These are phyloP conservation scores for Cladosporium halotolerans DNA, from an alignment of 2,329 filamentous ascomycete species.

Conservation along the genomic window DNA sequence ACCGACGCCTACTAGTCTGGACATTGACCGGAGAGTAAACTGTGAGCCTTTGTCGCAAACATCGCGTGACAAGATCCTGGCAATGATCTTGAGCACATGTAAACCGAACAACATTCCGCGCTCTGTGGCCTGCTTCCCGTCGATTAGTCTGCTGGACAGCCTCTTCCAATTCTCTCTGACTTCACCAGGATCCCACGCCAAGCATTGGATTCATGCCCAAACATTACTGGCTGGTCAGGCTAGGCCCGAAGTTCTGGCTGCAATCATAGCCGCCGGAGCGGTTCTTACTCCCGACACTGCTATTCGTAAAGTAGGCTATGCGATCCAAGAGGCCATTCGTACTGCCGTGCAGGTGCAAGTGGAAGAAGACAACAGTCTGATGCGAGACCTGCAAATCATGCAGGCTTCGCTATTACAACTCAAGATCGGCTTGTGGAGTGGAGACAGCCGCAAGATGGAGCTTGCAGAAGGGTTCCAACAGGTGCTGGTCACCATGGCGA, in stretches of 20 bases:
- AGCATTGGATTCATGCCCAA: slow-evolving; percentile 56
- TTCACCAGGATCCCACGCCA: slow-evolving; percentile 50
- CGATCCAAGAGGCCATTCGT: slow-evolving; percentile 44
- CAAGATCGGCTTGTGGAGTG: slow-evolving; percentile 53
- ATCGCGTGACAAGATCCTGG: slow-evolving; percentile 55
- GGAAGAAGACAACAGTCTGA: slow-evolving; percentile 45
- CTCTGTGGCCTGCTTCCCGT: slow-evolving; percentile 57
- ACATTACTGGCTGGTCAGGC: slow-evolving; percentile 52
- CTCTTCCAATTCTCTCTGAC: slow-evolving; percentile 57
- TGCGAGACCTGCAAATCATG: slow-evolving; percentile 47
- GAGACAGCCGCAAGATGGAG: slow-evolving; percentile 54
- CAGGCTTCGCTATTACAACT: slow-evolving; percentile 47
- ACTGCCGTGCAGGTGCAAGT: slow-evolving; percentile 36
- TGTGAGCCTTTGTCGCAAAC: slow-evolving; percentile 36
- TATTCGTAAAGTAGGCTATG: slow-evolving; percentile 55
- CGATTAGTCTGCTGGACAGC: slow-evolving; percentile 54
- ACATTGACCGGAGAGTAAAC: slow-evolving; percentile 36
- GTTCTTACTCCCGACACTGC: slow-evolving; percentile 52
- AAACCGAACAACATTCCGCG: slow-evolving; percentile 44
- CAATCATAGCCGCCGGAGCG: slow-evolving; percentile 56
- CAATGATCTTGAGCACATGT: slow-evolving; percentile 56
- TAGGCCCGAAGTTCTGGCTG: slow-evolving; percentile 54
- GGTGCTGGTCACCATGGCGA: slow-evolving; percentile 48
- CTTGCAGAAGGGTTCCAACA: slow-evolving; percentile 53
- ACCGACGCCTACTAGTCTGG: slow-evolving; percentile 32